Conservation (phyloP, 352 stramenopile genomes). For the Blastocystis sp. region DNA sequence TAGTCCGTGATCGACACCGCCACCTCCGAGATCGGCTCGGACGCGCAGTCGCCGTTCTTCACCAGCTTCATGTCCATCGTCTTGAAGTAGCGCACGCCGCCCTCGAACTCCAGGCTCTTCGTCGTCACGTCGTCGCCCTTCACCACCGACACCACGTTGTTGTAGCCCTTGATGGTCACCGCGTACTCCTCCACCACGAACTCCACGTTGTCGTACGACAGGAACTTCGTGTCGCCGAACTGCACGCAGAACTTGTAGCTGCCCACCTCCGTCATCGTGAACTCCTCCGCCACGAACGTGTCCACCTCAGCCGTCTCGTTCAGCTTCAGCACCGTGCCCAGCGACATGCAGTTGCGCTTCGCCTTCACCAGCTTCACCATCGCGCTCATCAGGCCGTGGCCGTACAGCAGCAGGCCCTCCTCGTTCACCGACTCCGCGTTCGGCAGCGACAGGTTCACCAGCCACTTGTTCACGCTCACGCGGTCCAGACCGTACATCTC, state of each 20-base stretch:
- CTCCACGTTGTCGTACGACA: conserved; percentile 39
- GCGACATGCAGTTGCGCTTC: conserved; percentile 30
- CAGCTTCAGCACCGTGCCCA: neutral
- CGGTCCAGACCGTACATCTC: conserved; percentile 61
- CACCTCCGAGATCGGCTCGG: neutral
- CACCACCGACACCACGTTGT: conserved; percentile 40
- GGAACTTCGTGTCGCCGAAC: conserved; percentile 2
- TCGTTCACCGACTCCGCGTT: conserved; percentile 18
- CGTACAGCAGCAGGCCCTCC: conserved; percentile 37
- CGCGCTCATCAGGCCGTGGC: conserved; percentile 34
- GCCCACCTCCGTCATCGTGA: conserved; percentile 39
- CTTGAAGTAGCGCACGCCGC: conserved; percentile 41
- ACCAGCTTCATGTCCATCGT: conserved; percentile 56
- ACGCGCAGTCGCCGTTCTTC: neutral
- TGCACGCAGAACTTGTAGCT: conserved; percentile 70
- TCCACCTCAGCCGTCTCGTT: conserved; percentile 14
- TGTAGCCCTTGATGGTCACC: conserved; percentile 43
- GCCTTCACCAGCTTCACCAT: conserved; percentile 15
- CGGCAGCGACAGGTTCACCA: conserved; percentile 52
- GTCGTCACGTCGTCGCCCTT: conserved; percentile 37
- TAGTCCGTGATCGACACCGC: neutral
- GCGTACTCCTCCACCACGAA: conserved; percentile 37
- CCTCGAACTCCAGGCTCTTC: conserved; percentile 54
- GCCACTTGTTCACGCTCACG: conserved; percentile 26
- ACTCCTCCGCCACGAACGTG: conserved; percentile 34